A percentile compares a stretch with the other conserved stretches of the same genome.
phyloP scores from a whole-genome alignment of 345 rosid genomes.

The Camelina laxa region DNA sequence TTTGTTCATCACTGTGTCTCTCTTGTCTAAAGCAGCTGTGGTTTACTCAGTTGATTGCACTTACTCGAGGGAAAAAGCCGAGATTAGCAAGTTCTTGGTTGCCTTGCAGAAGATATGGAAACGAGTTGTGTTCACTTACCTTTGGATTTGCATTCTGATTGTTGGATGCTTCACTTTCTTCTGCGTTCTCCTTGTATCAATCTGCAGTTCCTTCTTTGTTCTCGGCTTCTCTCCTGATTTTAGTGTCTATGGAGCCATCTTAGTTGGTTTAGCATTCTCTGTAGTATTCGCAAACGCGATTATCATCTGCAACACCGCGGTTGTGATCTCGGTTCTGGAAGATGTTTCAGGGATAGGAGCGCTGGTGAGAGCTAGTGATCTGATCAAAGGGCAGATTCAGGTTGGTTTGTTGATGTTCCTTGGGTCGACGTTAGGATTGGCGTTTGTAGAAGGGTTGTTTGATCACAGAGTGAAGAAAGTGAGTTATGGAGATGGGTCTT shows the following conservation, averaged over 20 bases:
- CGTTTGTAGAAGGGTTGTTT: slow-evolving; percentile 81
- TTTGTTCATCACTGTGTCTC: slow-evolving; percentile 61
- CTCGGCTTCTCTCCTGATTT: slow-evolving; percentile 63
- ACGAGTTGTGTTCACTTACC: slow-evolving; percentile 62
- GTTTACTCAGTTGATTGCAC: slow-evolving; percentile 80
- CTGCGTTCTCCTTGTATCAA: slow-evolving; percentile 61
- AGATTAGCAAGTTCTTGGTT: slow-evolving; percentile 53
- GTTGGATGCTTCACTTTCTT: slow-evolving; percentile 69
- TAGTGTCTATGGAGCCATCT: slow-evolving; percentile 55
- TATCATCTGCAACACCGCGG: slow-evolving; percentile 68
- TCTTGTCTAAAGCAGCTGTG: slow-evolving; percentile 70
- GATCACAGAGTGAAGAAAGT: slow-evolving; percentile 87
- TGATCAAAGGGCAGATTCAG: slow-evolving; percentile 83
- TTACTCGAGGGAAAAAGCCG: slow-evolving; percentile 61
- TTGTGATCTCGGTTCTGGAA: slow-evolving; percentile 76
- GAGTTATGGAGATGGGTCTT: slow-evolving; percentile 94
- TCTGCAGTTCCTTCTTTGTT: slow-evolving; percentile 58
- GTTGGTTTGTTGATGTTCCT: slow-evolving; percentile 83
- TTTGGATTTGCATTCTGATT: slow-evolving; percentile 67
- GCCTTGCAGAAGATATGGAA: slow-evolving; percentile 63
- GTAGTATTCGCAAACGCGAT: slow-evolving; percentile 77
- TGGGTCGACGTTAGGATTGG: slow-evolving; percentile 85
- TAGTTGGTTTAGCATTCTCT: slow-evolving; percentile 72
- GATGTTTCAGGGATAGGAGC: slow-evolving; percentile 85
- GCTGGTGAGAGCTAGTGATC: slow-evolving; percentile 60